Evolutionary conservation across 257 asterid species (phyloP).

Genomic region (Solanum bulbocastanum): DNA sequence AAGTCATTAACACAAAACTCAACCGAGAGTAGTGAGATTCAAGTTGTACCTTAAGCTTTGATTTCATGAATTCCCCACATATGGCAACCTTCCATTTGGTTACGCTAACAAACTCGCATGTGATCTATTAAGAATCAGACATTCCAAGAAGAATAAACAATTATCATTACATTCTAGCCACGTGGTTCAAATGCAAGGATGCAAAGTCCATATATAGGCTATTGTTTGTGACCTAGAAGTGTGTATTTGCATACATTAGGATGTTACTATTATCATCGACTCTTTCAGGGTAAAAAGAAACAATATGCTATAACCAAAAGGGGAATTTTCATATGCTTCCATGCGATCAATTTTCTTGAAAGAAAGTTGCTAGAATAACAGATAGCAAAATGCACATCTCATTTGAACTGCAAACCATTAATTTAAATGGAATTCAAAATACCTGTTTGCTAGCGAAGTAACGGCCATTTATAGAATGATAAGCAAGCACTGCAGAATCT

Average conservation of each 20-base stretch:
- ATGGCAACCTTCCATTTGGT: constrained; percentile 94
- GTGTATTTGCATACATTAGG: background rate
- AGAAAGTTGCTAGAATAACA: background rate
- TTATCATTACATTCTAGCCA: background rate
- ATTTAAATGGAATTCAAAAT: constrained; percentile 10
- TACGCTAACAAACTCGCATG: constrained; percentile 75
- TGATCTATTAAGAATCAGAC: constrained; percentile 35
- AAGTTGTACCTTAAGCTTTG: constrained; percentile 53
- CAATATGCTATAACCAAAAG: background rate
- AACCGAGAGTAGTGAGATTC: background rate
- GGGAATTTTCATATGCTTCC: background rate
- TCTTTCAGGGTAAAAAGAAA: background rate
- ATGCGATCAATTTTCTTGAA: background rate
- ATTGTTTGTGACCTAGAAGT: background rate
- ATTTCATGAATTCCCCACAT: constrained; percentile 91
- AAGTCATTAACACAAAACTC: background rate
- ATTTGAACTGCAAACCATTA: background rate
- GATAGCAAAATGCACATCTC: background rate
- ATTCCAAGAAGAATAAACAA: background rate
- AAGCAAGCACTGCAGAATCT: constrained; percentile 81
- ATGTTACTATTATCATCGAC: background rate
- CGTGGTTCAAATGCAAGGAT: constrained; percentile 2
- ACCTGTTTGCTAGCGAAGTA: constrained; percentile 96
- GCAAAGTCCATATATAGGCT: background rate
- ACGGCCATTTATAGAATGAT: constrained; percentile 70